Conservation (phyloP, 176 grass and related monocot species). For the Alloteropsis semialata region DNA sequence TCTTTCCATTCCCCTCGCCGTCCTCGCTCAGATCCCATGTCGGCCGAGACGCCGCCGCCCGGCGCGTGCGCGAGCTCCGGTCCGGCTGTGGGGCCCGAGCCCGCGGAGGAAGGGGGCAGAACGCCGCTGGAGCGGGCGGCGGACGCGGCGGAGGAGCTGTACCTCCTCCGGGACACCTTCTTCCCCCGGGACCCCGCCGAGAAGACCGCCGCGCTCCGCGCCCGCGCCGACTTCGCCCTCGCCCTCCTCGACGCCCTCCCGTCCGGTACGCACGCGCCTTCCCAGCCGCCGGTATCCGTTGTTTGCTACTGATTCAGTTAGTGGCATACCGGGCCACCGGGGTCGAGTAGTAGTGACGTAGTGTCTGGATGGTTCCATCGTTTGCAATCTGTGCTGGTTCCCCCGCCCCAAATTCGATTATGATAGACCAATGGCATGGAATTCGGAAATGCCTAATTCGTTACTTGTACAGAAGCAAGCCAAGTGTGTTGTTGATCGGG, state of each 20-base stretch:
- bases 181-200: conserved; percentile 63
- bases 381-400: neutral
- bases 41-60: neutral
- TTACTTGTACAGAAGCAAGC: neutral
- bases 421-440: neutral
- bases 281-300: neutral
- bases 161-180: conserved; percentile 77
- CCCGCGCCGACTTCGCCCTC: conserved; percentile 50
- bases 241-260: conserved; percentile 57
- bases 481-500: neutral
- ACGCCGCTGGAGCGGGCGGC: conserved; percentile 30
- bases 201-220: conserved; percentile 57
- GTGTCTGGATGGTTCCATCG: too few species aligned
- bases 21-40: conserved; percentile 26
- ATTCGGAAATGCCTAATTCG: neutral
- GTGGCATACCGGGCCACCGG: neutral
- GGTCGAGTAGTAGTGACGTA: too few species aligned
- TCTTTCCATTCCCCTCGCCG: neutral
- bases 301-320: neutral
- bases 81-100: neutral
- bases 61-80: neutral
- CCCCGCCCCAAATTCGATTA: neutral
- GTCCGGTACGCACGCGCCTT: conserved; percentile 23
- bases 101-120: neutral
- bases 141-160: conserved; percentile 57